phyloP scores from a whole-genome alignment of 2,329 filamentous ascomycete genomes.

The Dothiorella sarmentorum region DNA sequence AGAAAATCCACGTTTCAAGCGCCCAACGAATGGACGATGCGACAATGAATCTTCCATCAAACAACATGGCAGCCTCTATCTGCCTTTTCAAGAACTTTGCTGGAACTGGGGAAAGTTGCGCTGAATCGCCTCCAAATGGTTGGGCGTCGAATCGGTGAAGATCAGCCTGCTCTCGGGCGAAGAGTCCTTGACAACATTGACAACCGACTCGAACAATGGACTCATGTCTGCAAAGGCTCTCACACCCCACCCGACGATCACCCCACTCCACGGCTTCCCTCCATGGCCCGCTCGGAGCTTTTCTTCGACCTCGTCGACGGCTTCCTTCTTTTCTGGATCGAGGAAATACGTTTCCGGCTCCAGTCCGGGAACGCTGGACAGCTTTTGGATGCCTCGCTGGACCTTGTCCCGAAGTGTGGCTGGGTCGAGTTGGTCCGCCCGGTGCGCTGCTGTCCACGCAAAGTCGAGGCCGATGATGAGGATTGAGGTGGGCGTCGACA shows the following conservation, averaged over 20 bases:
- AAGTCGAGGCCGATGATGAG: conserved; percentile 3
- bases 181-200: neutral
- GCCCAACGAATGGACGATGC: too few species aligned
- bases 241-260: neutral
- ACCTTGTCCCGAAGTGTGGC: neutral
- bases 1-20: too few species aligned
- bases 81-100: neutral
- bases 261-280: neutral
- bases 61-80: too few species aligned
- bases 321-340: neutral
- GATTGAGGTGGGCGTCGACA: neutral
- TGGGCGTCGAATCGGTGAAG: neutral
- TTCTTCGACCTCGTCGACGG: neutral
- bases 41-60: too few species aligned
- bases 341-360: neutral
- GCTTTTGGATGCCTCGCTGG: neutral
- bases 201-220: neutral
- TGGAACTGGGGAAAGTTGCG: neutral
- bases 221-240: neutral
- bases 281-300: neutral
- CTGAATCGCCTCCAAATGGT: neutral
- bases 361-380: neutral
- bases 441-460: neutral
- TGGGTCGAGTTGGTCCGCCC: neutral
- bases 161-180: neutral